These are phyloP conservation scores for Pseudogymnoascus sp. DNA, from an alignment of 2,329 filamentous ascomycete genomes.

Conservation along the genomic window DNA sequence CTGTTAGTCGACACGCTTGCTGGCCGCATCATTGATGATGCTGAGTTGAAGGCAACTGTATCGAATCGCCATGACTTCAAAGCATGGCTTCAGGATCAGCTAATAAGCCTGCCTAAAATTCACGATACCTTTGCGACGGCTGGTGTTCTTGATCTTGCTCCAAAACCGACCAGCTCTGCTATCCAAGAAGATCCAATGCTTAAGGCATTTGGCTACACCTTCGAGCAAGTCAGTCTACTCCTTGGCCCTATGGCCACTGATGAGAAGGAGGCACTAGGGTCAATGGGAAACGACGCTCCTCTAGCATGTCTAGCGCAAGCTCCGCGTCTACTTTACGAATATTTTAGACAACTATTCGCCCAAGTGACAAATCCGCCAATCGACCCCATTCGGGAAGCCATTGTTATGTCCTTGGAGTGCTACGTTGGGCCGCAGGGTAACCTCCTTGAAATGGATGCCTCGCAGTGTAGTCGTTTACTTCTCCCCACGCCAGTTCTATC, in stretches of 20 bases:
- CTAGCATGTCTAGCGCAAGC: conserved; percentile 86
- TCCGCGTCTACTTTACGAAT: conserved; percentile 85
- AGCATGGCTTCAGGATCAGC: conserved; percentile 77
- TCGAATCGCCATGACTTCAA: conserved; percentile 83
- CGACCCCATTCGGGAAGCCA: conserved; percentile 92
- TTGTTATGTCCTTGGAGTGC: conserved; percentile 96
- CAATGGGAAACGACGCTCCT: conserved; percentile 96
- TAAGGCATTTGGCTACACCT: conserved; percentile 85
- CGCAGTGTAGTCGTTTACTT: conserved; percentile 79
- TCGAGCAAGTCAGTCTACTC: conserved; percentile 88
- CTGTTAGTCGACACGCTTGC: conserved; percentile 85
- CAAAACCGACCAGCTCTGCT: conserved; percentile 60
- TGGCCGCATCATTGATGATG: conserved; percentile 89
- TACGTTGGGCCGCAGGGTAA: conserved; percentile 96
- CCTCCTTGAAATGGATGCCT: conserved; percentile 83
- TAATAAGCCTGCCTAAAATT: conserved; percentile 74
- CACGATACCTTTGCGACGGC: conserved; percentile 54
- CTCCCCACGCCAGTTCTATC: conserved; percentile 85
- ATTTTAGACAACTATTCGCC: conserved; percentile 95
- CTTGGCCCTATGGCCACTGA: conserved; percentile 94
- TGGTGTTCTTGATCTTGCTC: conserved; percentile 56
- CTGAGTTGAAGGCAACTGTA: conserved; percentile 83
- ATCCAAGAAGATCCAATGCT: conserved; percentile 81
- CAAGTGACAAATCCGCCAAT: conserved; percentile 98
- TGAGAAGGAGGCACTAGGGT: conserved; percentile 93